These are phyloP conservation scores for Umbelopsis isabellina DNA, from an alignment of 192 early-diverging fungal species.

Conservation along the genomic window DNA sequence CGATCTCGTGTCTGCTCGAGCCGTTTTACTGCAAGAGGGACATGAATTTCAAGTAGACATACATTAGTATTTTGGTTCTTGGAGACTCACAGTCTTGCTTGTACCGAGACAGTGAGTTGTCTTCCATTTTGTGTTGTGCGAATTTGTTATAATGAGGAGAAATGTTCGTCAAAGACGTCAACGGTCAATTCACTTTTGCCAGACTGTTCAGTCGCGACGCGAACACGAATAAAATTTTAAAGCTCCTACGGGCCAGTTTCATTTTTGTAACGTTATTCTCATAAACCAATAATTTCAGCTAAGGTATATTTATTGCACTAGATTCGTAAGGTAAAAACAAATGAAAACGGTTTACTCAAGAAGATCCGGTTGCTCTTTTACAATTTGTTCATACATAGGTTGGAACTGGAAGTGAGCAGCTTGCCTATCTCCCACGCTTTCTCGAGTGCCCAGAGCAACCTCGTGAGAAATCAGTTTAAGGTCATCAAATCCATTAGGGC, in stretches of 20 bases:
- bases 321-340: too few species aligned
- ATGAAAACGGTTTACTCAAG: constrained; percentile 2
- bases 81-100: background rate
- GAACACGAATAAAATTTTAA: too few species aligned
- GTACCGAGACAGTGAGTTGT: background rate
- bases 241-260: too few species aligned
- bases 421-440: constrained; percentile 21
- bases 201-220: too few species aligned
- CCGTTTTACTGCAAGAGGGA: background rate
- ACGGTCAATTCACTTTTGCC: too few species aligned
- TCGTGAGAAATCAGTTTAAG: constrained; percentile 29
- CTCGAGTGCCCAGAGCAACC: constrained; percentile 25
- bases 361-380: constrained; percentile 32
- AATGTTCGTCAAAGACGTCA: background rate
- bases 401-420: constrained; percentile 33
- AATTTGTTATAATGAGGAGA: background rate
- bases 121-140: background rate
- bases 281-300: too few species aligned
- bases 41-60: background rate
- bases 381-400: constrained; percentile 36
- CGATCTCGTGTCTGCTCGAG: background rate
- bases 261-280: too few species aligned
- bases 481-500: constrained; percentile 29
- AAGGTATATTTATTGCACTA: too few species aligned
- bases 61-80: too few species aligned